These are phyloP conservation scores for Marasmius sp. DNA, from an alignment of 1,284 basidiomycete species.

Conservation along the genomic window DNA sequence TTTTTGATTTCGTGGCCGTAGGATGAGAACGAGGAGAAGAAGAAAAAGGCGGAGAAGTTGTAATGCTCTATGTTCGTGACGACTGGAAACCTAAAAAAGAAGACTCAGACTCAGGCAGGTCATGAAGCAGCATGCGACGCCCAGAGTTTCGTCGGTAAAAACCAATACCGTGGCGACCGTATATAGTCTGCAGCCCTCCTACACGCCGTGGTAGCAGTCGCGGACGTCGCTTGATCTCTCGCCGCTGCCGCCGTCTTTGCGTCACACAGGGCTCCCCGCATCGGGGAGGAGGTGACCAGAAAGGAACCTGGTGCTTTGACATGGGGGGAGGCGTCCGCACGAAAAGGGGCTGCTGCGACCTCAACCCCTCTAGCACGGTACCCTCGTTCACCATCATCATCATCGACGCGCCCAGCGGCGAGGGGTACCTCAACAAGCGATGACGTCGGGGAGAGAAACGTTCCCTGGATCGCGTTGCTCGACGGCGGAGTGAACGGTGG, in stretches of 20 bases:
- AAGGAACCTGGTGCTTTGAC: no score
- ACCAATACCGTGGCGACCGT: conserved; percentile 57
- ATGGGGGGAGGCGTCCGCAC: no score
- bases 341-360: no score
- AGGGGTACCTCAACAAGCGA: not conserved
- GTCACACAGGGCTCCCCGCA: no score
- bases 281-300: no score
- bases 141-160: conserved; percentile 56
- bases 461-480: not conserved
- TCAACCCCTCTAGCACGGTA: no score
- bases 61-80: not conserved
- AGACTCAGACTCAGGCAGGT: not conserved
- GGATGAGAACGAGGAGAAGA: conserved; percentile 1
- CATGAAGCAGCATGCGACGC: conserved; percentile 21
- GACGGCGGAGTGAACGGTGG: not conserved
- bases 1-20: not conserved
- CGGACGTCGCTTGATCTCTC: conserved; percentile 26
- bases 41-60: no score
- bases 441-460: conserved; percentile 19
- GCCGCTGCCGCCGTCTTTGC: conserved; percentile 8
- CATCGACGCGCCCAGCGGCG: no score
- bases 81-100: not conserved
- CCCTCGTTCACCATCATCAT: no score
- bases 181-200: conserved; percentile 38
- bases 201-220: conserved; percentile 31